phyloP scores from a whole-genome alignment of 2,329 filamentous ascomycete species.

The Penicillium sp. region DNA sequence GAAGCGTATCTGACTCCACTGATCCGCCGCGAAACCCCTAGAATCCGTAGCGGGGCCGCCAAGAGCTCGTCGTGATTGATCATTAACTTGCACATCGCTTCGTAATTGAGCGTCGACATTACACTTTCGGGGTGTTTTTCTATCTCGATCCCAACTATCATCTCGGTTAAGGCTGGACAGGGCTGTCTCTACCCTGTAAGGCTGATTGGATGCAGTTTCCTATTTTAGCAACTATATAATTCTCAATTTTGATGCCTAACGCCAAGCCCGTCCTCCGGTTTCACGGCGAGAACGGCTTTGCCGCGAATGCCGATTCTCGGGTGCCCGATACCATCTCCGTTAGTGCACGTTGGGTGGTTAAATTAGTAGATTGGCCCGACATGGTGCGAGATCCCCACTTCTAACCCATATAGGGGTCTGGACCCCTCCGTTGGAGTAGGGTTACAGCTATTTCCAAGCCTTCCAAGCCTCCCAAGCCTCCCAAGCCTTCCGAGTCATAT shows the following conservation, averaged over 20 bases:
- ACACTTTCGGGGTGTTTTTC: conserved; percentile 1
- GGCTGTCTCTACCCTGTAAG: neutral
- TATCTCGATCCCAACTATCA: neutral
- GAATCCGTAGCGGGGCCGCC: conserved; percentile 2
- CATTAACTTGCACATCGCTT: conserved; percentile 4
- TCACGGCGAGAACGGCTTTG: neutral
- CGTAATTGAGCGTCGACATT: neutral
- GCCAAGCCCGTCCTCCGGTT: neutral
- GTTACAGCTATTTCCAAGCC: neutral
- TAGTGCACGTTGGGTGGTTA: neutral
- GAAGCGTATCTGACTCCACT: conserved; percentile 4
- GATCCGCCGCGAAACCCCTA: conserved; percentile 4
- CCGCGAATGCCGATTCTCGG: neutral
- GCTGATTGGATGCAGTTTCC: neutral
- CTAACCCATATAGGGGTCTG: neutral
- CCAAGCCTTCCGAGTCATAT: neutral
- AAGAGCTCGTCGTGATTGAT: conserved; percentile 8
- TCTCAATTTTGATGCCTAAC: conserved; percentile 7
- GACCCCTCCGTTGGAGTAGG: neutral
- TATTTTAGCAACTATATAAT: neutral
- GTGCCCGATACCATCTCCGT: neutral
- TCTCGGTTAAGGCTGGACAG: conserved; percentile 2
- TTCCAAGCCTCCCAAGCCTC: neutral
- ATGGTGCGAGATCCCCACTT: neutral
- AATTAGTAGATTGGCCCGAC: neutral